Percentiles rank a stretch among this genome's conserved stretches.
These are phyloP conservation scores for Phycomyces blakesleeanus DNA, from an alignment of 192 early-diverging fungal genomes.

Conservation along the genomic window DNA sequence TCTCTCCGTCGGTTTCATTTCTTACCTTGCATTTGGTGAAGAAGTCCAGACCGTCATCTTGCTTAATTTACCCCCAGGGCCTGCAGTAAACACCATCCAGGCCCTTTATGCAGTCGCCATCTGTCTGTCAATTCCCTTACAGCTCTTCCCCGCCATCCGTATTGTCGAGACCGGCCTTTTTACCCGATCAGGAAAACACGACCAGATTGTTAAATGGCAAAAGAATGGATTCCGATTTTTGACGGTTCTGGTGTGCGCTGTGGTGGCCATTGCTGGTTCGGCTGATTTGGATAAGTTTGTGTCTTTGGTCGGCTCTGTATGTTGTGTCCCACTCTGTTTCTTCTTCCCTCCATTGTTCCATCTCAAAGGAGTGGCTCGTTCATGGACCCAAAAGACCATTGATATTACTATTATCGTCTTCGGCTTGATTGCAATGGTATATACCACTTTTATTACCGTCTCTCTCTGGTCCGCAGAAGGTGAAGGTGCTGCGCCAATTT, in stretches of 20 bases:
- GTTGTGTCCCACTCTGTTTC: constrained; percentile 68
- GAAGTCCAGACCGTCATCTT: constrained; percentile 85
- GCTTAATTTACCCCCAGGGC: constrained; percentile 76
- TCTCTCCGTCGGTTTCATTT: constrained; percentile 73
- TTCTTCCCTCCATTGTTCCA: constrained; percentile 89
- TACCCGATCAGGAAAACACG: constrained; percentile 75
- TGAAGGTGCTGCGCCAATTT: constrained; percentile 11
- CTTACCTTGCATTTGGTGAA: constrained; percentile 84
- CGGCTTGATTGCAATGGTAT: constrained; percentile 69
- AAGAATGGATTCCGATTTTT: constrained; percentile 78
- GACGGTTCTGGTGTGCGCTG: constrained; percentile 63
- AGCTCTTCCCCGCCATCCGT: constrained; percentile 89
- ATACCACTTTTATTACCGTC: constrained; percentile 79
- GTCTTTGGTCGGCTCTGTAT: constrained; percentile 25
- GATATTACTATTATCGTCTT: constrained; percentile 64
- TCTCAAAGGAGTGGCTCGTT: constrained; percentile 56
- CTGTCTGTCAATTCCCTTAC: constrained; percentile 87
- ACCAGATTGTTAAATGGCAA: constrained; percentile 76
- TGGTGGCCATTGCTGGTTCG: constrained; percentile 72
- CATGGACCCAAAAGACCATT: constrained; percentile 40
- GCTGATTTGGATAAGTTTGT: constrained; percentile 48
- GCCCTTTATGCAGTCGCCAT: constrained; percentile 89
- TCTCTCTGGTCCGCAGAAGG: constrained; percentile 49
- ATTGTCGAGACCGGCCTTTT: constrained; percentile 91
- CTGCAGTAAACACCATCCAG: constrained; percentile 69